Evolutionary conservation across 2,329 filamentous ascomycete species (phyloP), one percentile per base, ranked within the genome.

Genomic region (Colletotrichum godetiae): DNA sequence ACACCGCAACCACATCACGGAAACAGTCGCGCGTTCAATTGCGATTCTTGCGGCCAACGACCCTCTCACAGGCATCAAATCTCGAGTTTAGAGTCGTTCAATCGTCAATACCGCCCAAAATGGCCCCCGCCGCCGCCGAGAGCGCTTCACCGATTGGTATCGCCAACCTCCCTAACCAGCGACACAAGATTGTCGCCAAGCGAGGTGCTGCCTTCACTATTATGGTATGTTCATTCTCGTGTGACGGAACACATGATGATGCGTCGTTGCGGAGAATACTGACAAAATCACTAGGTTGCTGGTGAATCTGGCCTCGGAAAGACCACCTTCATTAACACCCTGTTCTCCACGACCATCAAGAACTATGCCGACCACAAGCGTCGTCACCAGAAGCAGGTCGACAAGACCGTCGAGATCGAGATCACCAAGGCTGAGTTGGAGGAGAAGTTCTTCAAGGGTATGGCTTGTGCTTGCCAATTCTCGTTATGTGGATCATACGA

Each of bases 381-480:
- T 86, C 94, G 97, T 82, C 97, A 99, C 86, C 94, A 97, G 87
- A 99, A 99, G 92, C 97, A 99, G 89, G 92, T 98, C 79, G 97
- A 99, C 89, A 98, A 98, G 91, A 99, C 97, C 12, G 97, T 99
- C 77, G 97, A 99, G 89, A 99, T 99, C 79, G 97, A 99, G 86
- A 99, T 99, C 83, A 99, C 97, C 85, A 99, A 99, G 91, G 97
- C 97, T 73, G 97, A 99, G 89, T 89, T 99, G 76, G 97, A 99
- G 88, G 97, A 99, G 93, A 99, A 99, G 89, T 99, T 99, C 90
- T 99, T 99, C 93, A 99, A 99, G 91, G 96, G 96, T 98, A 88
- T 71, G 81, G 55, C 33, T 42, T 31, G 42, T 6, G n/a, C 49
- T n/a, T 46, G n/a, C 33, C 12, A 22, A 63, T 10, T 8, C 3